Evolutionary conservation across 176 grass and related monocot species (phyloP).

Genomic region (Zea mays): Zm-B73-REFERENCE-NAM-5.0 NC_050100.1:220541001-220541500

Average conservation of each 20-base stretch:
- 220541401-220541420: slow-evolving; percentile 74
- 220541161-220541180: background rate
- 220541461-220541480: slow-evolving; percentile 80
- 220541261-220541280: slow-evolving; percentile 28
- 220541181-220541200: background rate
- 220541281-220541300: slow-evolving; percentile 68
- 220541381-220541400: slow-evolving; percentile 42
- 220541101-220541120: too few species aligned
- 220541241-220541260: slow-evolving; percentile 25
- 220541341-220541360: slow-evolving; percentile 46
- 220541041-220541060: too few species aligned
- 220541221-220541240: slow-evolving; percentile 23
- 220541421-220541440: slow-evolving; percentile 78
- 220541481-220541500: slow-evolving; percentile 87
- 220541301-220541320: slow-evolving; percentile 61
- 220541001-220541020: too few species aligned
- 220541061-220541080: too few species aligned
- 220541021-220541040: too few species aligned
- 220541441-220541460: slow-evolving; percentile 78
- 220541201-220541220: background rate
- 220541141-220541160: background rate
- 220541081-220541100: too few species aligned
- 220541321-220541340: slow-evolving; percentile 43
- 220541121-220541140: background rate
- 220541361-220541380: slow-evolving; percentile 71